Conservation (phyloP, 768 basidiomycete genomes). For the Leccinum longicurvipes region DNA sequence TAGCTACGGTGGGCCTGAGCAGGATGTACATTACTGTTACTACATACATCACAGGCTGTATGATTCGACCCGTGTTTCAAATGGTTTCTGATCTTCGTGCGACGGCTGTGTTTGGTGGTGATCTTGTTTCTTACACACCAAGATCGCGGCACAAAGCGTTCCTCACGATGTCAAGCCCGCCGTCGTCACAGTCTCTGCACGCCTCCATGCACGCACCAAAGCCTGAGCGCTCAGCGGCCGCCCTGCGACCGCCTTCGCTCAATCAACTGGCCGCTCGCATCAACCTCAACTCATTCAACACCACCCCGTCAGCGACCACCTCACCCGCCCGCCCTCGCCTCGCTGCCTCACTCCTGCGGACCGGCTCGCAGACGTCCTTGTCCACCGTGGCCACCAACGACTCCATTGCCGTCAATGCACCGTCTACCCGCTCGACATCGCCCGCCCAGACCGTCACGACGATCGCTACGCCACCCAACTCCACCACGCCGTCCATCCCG, state of each 20-base stretch:
- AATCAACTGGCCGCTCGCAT: constrained; percentile 83
- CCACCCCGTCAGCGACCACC: constrained; percentile 20
- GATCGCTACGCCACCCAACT: constrained; percentile 41
- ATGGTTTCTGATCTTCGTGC: background rate
- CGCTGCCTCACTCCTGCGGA: constrained; percentile 69
- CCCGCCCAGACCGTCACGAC: constrained; percentile 49
- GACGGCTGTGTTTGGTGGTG: background rate
- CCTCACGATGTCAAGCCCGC: constrained; percentile 30
- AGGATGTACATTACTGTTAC: background rate
- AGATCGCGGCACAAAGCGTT: no score
- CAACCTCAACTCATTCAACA: constrained; percentile 38
- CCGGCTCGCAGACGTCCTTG: constrained; percentile 51
- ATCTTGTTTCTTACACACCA: constrained; percentile 15
- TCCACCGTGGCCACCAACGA: constrained; percentile 50
- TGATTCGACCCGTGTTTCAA: background rate
- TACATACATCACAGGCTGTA: no score
- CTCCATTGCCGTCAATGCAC: constrained; percentile 63
- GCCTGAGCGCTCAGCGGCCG: constrained; percentile 34
- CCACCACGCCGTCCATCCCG: constrained; percentile 39
- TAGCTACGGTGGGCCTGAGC: background rate
- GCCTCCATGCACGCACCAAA: constrained; percentile 35
- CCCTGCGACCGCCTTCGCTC: constrained; percentile 61
- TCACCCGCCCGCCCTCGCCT: constrained; percentile 60
- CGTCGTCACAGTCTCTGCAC: constrained; percentile 28
- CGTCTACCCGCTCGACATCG: constrained; percentile 65